Conservation (phyloP, 768 basidiomycete genomes). For the Lanmaoa pseudosensibilis region DNA sequence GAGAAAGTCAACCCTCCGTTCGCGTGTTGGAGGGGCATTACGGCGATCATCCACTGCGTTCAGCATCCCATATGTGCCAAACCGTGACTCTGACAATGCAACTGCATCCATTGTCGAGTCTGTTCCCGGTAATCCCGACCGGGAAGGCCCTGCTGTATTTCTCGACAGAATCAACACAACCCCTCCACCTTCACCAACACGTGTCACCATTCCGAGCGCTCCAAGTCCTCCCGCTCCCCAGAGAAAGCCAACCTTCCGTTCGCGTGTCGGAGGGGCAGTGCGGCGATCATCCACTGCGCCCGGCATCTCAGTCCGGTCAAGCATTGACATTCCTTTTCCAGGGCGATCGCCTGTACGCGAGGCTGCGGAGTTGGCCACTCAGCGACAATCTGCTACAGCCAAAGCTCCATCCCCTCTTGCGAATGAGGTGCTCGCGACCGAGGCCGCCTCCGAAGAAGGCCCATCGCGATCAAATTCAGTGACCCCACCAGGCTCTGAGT, state of each 20-base stretch:
- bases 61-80: slow-evolving; percentile 39
- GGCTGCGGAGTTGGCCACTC: slow-evolving; percentile 40
- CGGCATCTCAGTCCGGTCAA: slow-evolving; percentile 41
- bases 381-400: slow-evolving; percentile 16
- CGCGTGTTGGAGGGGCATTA: slow-evolving; percentile 59
- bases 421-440: slow-evolving; percentile 25
- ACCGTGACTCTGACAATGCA: too few species aligned
- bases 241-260: slow-evolving; percentile 48
- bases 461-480: slow-evolving; percentile 23
- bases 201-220: slow-evolving; percentile 22
- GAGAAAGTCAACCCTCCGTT: slow-evolving; percentile 48
- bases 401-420: slow-evolving; percentile 46
- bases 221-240: slow-evolving; percentile 60
- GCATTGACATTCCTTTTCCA: too few species aligned
- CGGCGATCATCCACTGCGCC: slow-evolving; percentile 62
- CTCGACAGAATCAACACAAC: slow-evolving; percentile 36
- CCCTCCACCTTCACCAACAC: slow-evolving; percentile 24
- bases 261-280: slow-evolving; percentile 59
- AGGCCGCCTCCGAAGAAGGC: slow-evolving; percentile 13
- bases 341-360: slow-evolving; percentile 65
- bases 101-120: slow-evolving; percentile 27
- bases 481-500: slow-evolving; percentile 18
- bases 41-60: slow-evolving; percentile 62
- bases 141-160: slow-evolving; percentile 28
- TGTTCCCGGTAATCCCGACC: slow-evolving; percentile 30